A percentile compares a stretch with the other conserved stretches of the same genome.
phyloP scores from a whole-genome alignment of 306 rosid genomes.

The Lithocarpus polystachyus region DNA sequence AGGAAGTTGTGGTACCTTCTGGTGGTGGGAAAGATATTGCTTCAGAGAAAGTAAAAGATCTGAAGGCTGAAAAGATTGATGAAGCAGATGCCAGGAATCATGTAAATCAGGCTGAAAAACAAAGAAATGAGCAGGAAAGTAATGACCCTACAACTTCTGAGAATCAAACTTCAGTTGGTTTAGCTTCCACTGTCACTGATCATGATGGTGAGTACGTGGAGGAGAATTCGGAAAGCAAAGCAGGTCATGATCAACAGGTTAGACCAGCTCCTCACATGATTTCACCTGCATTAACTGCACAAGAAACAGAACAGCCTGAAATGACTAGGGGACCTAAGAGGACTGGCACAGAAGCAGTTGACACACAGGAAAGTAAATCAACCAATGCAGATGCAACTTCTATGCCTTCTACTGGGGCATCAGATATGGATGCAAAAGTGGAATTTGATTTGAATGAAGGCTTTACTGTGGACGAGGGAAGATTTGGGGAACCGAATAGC shows the following conservation, averaged over 20 bases:
- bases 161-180: constrained; percentile 3
- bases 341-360: constrained; percentile 32
- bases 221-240: constrained; percentile 24
- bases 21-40: not conserved
- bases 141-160: not conserved
- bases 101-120: constrained; percentile 20
- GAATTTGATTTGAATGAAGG: constrained; percentile 96
- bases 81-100: constrained; percentile 14
- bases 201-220: constrained; percentile 4
- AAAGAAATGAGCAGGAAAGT: not conserved
- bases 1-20: not conserved
- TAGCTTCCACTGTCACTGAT: not conserved
- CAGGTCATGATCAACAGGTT: constrained; percentile 5
- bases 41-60: not conserved
- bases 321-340: constrained; percentile 12
- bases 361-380: constrained; percentile 27
- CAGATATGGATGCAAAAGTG: constrained; percentile 50
- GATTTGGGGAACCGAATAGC: constrained; percentile 54
- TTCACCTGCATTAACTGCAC: constrained; percentile 2
- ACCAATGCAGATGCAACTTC: constrained; percentile 21
- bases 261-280: constrained; percentile 5
- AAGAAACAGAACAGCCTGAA: constrained; percentile 30
- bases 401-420: constrained; percentile 22
- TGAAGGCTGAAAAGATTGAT: constrained; percentile 24
- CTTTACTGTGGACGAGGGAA: constrained; percentile 67